phyloP scores from a whole-genome alignment of 306 rosid genomes.

The Vicia faba region DNA sequence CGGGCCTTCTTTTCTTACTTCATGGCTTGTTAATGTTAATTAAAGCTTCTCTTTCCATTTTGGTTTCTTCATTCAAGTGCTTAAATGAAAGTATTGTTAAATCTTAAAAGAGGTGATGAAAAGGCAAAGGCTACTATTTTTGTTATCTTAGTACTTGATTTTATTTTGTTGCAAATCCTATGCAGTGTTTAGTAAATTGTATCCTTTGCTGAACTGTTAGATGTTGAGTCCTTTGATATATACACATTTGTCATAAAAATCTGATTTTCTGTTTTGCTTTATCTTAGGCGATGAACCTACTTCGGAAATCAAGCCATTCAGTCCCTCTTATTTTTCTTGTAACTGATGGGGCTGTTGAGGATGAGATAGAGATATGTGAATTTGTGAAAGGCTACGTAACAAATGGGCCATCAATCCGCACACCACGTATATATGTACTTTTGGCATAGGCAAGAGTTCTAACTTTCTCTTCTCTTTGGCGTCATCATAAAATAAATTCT shows the following conservation, averaged over 20 bases:
- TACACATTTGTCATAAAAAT: background rate
- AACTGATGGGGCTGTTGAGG: conserved; percentile 90
- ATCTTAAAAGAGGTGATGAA: too few relatives aligned
- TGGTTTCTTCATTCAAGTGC: too few relatives aligned
- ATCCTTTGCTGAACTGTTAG: conserved; percentile 10
- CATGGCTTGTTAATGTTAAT: conserved; percentile 22
- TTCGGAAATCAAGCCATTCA: conserved; percentile 53
- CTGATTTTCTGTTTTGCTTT: conserved; percentile 36
- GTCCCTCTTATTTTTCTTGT: conserved; percentile 80
- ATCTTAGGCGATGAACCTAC: conserved; percentile 79
- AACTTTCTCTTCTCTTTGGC: conserved; percentile 34
- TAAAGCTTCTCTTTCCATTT: background rate
- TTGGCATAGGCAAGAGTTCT: conserved; percentile 82
- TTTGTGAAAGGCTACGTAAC: conserved; percentile 53
- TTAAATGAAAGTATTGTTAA: too few relatives aligned
- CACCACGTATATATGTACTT: conserved; percentile 75
- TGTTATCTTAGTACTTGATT: too few relatives aligned
- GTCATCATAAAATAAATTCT: too few relatives aligned
- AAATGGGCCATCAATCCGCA: conserved; percentile 47
- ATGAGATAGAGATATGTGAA: too few relatives aligned
- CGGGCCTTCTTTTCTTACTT: conserved; percentile 29
- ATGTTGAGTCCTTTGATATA: conserved; percentile 38
- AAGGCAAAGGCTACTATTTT: too few relatives aligned
- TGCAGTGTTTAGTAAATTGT: conserved; percentile 21
- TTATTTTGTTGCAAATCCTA: background rate